Evolutionary conservation across 2,329 filamentous ascomycete genomes (phyloP).

Genomic region (Hymenoscyphus infarciens): DNA sequence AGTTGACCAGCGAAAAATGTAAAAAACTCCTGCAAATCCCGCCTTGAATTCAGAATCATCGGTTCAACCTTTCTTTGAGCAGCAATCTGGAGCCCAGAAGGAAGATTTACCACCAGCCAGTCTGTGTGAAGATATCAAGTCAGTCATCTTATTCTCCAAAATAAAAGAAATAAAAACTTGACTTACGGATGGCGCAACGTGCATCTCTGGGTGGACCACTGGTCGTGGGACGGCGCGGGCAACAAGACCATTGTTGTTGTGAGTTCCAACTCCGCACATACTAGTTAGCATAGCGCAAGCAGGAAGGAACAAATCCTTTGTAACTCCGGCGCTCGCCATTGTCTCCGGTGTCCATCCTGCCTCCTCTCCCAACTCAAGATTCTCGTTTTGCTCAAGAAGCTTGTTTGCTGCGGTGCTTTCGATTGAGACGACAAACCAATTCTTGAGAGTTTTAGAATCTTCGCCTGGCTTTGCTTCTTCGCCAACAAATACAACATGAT

Average conservation of each 20-base stretch:
- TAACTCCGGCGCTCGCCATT: constrained; percentile 12
- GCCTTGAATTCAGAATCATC: too few species aligned
- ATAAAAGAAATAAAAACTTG: neutral
- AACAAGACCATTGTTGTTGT: constrained; percentile 21
- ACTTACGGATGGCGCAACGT: neutral
- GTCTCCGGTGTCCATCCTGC: constrained; percentile 19
- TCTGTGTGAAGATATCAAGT: neutral
- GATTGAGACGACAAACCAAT: constrained; percentile 25
- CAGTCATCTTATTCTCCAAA: neutral
- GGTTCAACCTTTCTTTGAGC: too few species aligned
- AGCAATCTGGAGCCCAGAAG: too few species aligned
- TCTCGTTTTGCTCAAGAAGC: constrained; percentile 20
- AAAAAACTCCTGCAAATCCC: too few species aligned
- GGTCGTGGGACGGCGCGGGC: neutral
- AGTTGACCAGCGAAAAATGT: too few species aligned
- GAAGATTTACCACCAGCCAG: neutral
- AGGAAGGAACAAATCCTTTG: constrained; percentile 16
- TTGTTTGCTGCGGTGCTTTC: constrained; percentile 14
- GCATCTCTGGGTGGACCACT: neutral
- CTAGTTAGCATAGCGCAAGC: constrained; percentile 26
- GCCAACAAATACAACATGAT: neutral
- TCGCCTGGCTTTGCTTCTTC: neutral
- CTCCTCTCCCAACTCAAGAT: constrained; percentile 24
- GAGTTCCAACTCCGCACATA: constrained; percentile 26
- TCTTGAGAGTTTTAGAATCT: neutral